A percentile compares a stretch with the other conserved stretches of the same genome.
These are phyloP conservation scores for Clavispora carvajalis DNA, from an alignment of 805 yeast genomes.

Conservation along the genomic window DNA sequence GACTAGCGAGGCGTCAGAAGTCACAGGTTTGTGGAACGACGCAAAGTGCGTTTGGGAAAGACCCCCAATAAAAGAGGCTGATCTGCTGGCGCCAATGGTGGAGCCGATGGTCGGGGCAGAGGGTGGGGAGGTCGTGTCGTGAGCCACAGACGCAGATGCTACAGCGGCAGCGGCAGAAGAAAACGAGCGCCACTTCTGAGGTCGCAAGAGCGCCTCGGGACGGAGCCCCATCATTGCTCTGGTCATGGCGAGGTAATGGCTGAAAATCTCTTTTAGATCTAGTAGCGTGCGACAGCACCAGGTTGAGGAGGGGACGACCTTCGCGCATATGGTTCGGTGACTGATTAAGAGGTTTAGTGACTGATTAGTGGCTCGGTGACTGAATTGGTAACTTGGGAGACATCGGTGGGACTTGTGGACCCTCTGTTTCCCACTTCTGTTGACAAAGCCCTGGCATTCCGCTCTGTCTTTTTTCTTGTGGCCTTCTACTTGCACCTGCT, in stretches of 20 bases:
- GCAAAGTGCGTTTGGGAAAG: slow-evolving; percentile 1
- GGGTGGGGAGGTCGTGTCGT: background rate
- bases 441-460: too few relatives aligned
- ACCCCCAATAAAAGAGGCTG: background rate
- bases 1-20: background rate
- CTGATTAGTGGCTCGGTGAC: too few relatives aligned
- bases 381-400: too few relatives aligned
- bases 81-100: background rate
- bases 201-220: background rate
- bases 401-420: too few relatives aligned
- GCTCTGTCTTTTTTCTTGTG: too few relatives aligned
- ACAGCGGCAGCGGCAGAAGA: slow-evolving; percentile 1
- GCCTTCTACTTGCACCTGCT: too few relatives aligned
- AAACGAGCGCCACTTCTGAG: background rate
- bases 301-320: background rate
- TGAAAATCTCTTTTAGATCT: background rate
- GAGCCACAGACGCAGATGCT: background rate
- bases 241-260: too few relatives aligned
- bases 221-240: background rate
- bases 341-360: too few relatives aligned
- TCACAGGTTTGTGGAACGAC: background rate
- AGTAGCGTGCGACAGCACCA: background rate
- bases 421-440: too few relatives aligned
- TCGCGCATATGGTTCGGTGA: too few relatives aligned
- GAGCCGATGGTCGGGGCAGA: background rate